Percentiles rank a stretch among this genome's conserved stretches.
Evolutionary conservation across 1,284 basidiomycete species (phyloP).

Genomic region (Rhodotorula glutinis): DNA sequence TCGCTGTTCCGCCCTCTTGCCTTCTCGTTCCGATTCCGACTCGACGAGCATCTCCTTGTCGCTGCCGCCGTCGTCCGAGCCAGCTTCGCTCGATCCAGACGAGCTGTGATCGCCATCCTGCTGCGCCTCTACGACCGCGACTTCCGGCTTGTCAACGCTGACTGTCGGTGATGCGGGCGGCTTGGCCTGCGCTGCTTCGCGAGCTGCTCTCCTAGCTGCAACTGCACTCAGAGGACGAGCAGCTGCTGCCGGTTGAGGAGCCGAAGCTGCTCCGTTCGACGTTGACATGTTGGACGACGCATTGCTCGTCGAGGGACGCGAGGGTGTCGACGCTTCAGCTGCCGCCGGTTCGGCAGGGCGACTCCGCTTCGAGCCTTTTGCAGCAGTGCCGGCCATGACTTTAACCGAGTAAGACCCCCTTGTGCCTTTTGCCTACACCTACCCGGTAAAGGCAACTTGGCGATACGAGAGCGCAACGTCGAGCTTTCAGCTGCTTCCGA

Average conservation of each 20-base stretch:
- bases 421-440: background rate
- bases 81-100: too few species aligned
- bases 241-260: too few species aligned
- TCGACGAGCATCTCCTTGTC: too few species aligned
- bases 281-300: too few species aligned
- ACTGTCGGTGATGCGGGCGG: too few species aligned
- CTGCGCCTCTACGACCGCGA: too few species aligned
- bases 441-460: background rate
- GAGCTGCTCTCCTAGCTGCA: constrained; percentile 31
- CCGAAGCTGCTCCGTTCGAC: too few species aligned
- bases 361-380: constrained; percentile 5
- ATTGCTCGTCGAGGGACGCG: background rate
- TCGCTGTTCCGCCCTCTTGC: too few species aligned
- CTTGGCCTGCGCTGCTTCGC: background rate
- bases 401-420: background rate
- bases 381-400: background rate
- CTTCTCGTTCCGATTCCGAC: too few species aligned
- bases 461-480: background rate
- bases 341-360: background rate
- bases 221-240: background rate
- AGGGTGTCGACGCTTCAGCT: background rate
- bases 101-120: too few species aligned
- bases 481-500: background rate
- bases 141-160: too few species aligned
- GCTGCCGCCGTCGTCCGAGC: too few species aligned